These are phyloP conservation scores for Globisporangium middletonii DNA, from an alignment of 352 stramenopile species.

Conservation along the genomic window DNA sequence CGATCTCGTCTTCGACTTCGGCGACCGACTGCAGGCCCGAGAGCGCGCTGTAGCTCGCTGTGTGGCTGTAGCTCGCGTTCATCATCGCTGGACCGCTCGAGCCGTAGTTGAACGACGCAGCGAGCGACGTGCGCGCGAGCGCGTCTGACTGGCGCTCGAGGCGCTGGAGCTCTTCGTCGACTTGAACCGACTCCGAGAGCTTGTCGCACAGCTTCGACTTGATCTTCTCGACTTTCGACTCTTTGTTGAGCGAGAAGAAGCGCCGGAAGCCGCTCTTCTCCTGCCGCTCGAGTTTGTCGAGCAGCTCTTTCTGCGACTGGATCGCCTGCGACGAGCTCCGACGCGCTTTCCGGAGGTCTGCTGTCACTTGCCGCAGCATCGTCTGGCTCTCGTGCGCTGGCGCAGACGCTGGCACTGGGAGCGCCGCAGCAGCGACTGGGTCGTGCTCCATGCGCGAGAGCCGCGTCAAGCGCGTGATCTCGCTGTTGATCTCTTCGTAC, in stretches of 20 bases:
- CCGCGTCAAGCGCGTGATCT: constrained; percentile 67
- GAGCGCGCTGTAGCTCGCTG: constrained; percentile 14
- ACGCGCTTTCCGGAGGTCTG: constrained; percentile 52
- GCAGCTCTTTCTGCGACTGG: constrained; percentile 72
- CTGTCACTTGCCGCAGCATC: constrained; percentile 27
- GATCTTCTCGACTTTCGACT: constrained; percentile 68
- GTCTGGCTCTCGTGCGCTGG: constrained; percentile 9
- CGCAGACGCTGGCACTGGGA: not conserved
- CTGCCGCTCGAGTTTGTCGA: constrained; percentile 78
- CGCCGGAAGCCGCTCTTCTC: constrained; percentile 55
- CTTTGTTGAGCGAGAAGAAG: constrained; percentile 67
- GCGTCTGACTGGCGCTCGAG: constrained; percentile 64
- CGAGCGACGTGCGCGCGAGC: constrained; percentile 52
- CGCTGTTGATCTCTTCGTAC: constrained; percentile 71
- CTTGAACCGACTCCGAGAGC: constrained; percentile 54
- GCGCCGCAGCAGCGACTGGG: not conserved
- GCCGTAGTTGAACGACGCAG: constrained; percentile 3
- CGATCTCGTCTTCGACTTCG: constrained; percentile 53
- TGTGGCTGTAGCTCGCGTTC: constrained; percentile 14
- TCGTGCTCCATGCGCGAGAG: constrained; percentile 43
- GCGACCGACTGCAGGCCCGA: constrained; percentile 20
- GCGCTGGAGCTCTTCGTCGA: constrained; percentile 59
- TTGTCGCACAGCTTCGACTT: constrained; percentile 66
- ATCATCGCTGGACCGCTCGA: not conserved
- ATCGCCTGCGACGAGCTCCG: constrained; percentile 69